Base-by-base conservation (phyloP, 768 basidiomycete genomes). In the Panaeolus papilionaceus region DNA sequence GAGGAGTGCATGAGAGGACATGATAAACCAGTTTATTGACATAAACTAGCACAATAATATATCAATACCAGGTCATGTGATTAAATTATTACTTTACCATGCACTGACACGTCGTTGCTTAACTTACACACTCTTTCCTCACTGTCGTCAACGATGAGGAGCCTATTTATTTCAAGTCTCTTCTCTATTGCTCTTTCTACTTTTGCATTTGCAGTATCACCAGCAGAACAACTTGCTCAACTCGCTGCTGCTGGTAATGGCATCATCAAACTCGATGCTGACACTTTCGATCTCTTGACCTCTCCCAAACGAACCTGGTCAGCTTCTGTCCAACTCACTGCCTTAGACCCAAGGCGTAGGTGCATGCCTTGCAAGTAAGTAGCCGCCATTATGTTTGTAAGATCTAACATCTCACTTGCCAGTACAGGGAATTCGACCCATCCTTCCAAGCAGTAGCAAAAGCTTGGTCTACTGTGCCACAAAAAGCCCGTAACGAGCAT, bases 361-460 rank as follows among this genome's bases (percentile, higher is more conserved):
- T 99, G 98, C 77, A 78, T 76, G n/a, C 97, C 96, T 58, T 99
- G 98, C 92, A 92, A 83, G 96, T 94, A 72, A 79, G 93, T 85
- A 6, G 14, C 3, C 8, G 33, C 38, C 1, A 33, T 10, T 18
- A 38, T 14, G 4, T 65, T 9, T 23, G 20, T 62, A 26, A 7
- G n/a, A 26, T 62, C 6, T 1, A 6, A 18, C 33, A 44, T 66
- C 61, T 63, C 66, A 67, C 64, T 64, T 45, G 44, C 65, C 16
- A 68, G 66, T 54, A n/a, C 76, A 97, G 95, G 76, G 88, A 93
- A 71, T 97, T 98, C 74, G 87, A 92, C 62, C 95, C 96, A 7
- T 83, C 89, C 5, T 98, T 89, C 86, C 84, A 84, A n/a, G 80
- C 88, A 3, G 91, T 97, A 12, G 92, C 93, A 40, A 89, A 89